These are phyloP conservation scores for Craterostigma plantagineum DNA, from an alignment of 257 asterid species.

Conservation along the genomic window DNA sequence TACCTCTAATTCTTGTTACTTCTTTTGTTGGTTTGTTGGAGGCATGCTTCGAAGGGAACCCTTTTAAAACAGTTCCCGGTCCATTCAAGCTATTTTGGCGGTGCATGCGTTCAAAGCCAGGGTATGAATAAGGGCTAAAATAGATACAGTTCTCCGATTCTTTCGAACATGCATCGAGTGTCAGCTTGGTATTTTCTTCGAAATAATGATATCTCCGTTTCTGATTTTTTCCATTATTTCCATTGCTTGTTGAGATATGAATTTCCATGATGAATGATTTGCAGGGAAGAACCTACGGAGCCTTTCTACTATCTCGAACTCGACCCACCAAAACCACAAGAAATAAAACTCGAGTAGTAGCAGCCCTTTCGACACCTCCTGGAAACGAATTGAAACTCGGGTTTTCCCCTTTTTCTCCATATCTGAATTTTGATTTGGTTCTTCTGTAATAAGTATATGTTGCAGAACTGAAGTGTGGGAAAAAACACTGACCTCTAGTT, in stretches of 20 bases:
- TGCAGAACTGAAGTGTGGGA: too few species aligned
- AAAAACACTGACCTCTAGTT: too few species aligned
- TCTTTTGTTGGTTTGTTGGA: too few species aligned
- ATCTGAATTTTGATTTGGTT: too few species aligned
- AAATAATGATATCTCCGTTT: not conserved
- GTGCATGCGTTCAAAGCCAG: constrained; percentile 95
- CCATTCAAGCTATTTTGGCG: constrained; percentile 80
- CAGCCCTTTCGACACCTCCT: too few species aligned
- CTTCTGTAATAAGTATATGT: too few species aligned
- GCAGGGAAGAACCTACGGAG: constrained; percentile 96
- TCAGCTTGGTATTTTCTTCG: too few species aligned
- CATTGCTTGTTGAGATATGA: constrained; percentile 2
- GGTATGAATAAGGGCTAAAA: too few species aligned
- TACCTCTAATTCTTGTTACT: too few species aligned
- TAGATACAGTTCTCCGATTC: not conserved
- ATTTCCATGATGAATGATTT: constrained; percentile 5
- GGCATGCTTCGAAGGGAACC: constrained; percentile 96
- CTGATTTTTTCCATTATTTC: not conserved
- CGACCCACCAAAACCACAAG: constrained; percentile 64
- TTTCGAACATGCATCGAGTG: not conserved
- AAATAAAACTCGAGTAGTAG: constrained; percentile 37
- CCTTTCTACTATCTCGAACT: constrained; percentile 73
- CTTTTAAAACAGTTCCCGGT: constrained; percentile 89
- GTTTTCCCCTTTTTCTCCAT: too few species aligned
- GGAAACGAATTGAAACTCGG: too few species aligned